phyloP scores from a whole-genome alignment of 2,329 filamentous ascomycete genomes.

The Talaromyces sp. region DNA sequence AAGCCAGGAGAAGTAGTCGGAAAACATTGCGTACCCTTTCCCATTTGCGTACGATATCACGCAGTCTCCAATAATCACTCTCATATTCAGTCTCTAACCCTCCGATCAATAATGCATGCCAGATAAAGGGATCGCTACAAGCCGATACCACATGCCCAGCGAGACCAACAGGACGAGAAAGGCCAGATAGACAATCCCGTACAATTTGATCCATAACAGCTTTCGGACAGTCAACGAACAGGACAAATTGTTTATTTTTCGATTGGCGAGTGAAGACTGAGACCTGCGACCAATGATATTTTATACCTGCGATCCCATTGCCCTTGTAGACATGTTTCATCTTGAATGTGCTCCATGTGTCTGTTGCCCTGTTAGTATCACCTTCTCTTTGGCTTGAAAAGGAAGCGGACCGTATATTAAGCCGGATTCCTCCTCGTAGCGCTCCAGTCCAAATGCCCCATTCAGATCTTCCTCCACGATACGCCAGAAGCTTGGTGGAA shows the following conservation, averaged over 20 bases:
- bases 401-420: not conserved
- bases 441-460: conserved; percentile 13
- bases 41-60: conserved; percentile 10
- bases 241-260: conserved; percentile 9
- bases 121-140: conserved; percentile 14
- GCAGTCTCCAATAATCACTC: conserved; percentile 10
- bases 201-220: conserved; percentile 4
- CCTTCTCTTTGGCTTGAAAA: not conserved
- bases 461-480: conserved; percentile 16
- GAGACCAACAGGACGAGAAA: not conserved
- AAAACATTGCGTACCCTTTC: conserved; percentile 10
- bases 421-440: not conserved
- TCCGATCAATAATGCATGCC: conserved; percentile 12
- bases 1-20: not conserved
- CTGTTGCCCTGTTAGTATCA: not conserved
- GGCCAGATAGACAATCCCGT: not conserved
- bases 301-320: not conserved
- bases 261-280: conserved; percentile 14
- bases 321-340: conserved; percentile 14
- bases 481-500: conserved; percentile 13
- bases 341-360: conserved; percentile 18
- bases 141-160: not conserved
- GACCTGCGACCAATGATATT: conserved; percentile 18
- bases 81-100: conserved; percentile 12
- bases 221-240: conserved; percentile 15